Evolutionary conservation across 345 rosid species (phyloP).

Genomic region (Arabidopsis arenosa): DNA sequence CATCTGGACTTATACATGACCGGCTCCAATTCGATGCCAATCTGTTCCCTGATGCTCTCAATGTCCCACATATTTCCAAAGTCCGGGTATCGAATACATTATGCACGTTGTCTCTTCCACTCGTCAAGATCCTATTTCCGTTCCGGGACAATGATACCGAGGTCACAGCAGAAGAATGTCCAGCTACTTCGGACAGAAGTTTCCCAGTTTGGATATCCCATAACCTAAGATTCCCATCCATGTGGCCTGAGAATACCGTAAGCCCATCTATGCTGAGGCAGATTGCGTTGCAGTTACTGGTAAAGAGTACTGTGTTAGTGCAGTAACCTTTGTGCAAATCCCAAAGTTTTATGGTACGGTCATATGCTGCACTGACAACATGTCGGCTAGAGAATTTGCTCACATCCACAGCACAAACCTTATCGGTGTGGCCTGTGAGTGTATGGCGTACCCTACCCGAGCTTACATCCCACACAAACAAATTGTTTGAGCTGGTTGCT

Average conservation of each 20-base stretch:
- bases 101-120: constrained; percentile 93
- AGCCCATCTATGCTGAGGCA: constrained; percentile 86
- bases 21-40: constrained; percentile 96
- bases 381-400: constrained; percentile 87
- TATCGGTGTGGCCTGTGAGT: constrained; percentile 85
- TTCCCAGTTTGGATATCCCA: constrained; percentile 95
- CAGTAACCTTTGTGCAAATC: constrained; percentile 97
- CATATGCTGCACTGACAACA: constrained; percentile 91
- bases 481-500: constrained; percentile 94
- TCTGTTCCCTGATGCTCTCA: constrained; percentile 81
- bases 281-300: constrained; percentile 88
- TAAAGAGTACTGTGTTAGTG: constrained; percentile 83
- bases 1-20: constrained; percentile 90
- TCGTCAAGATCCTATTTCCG: constrained; percentile 75
- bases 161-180: constrained; percentile 83
- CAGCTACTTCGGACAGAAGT: constrained; percentile 84
- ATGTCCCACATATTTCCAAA: constrained; percentile 79
- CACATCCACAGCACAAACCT: constrained; percentile 94
- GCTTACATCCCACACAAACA: constrained; percentile 86
- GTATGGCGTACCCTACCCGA: constrained; percentile 85
- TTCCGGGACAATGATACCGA: constrained; percentile 73
- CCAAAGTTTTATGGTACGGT: constrained; percentile 96
- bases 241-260: constrained; percentile 93
- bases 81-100: constrained; percentile 85
- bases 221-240: constrained; percentile 91